Conservation (phyloP, 805 yeast species). For the Spathaspora passalidarum region DNA sequence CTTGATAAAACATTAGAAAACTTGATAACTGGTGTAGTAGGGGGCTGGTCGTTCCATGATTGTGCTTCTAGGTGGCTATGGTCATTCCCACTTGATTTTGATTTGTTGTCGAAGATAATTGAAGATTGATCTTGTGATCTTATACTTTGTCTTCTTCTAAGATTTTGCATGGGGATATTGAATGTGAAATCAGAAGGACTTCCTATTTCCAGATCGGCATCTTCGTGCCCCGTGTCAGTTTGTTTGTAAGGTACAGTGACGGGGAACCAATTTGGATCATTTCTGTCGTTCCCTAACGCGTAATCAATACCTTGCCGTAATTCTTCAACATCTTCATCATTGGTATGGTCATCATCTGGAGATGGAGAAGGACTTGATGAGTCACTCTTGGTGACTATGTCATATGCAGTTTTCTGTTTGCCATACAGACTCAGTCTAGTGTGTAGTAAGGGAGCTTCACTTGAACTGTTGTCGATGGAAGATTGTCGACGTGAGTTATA, state of each 20-base stretch:
- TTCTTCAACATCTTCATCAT: slow-evolving; percentile 28
- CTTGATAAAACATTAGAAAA: slow-evolving; percentile 23
- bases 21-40: slow-evolving; percentile 12
- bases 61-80: slow-evolving; percentile 3
- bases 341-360: no score
- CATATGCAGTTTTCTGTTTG: not conserved
- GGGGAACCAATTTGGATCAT: slow-evolving; percentile 31
- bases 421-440: not conserved
- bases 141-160: slow-evolving; percentile 1
- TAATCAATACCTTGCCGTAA: slow-evolving; percentile 29
- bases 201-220: not conserved
- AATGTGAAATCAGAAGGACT: slow-evolving; percentile 8
- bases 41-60: slow-evolving; percentile 1
- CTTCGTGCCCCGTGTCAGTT: not conserved
- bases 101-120: not conserved
- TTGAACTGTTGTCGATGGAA: not conserved
- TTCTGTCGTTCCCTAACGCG: slow-evolving; percentile 29
- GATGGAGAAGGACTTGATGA: not conserved
- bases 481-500: no score
- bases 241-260: slow-evolving; percentile 2
- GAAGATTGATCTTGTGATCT: not conserved
- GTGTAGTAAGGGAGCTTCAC: not conserved
- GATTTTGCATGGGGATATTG: slow-evolving; percentile 17
- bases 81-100: slow-evolving; percentile 19
- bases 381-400: not conserved